Evolutionary conservation across 495 filamentous ascomycete genomes (phyloP), one percentile per base, ranked within the genome.

Genomic region (Talaromyces borbonicus): DNA sequence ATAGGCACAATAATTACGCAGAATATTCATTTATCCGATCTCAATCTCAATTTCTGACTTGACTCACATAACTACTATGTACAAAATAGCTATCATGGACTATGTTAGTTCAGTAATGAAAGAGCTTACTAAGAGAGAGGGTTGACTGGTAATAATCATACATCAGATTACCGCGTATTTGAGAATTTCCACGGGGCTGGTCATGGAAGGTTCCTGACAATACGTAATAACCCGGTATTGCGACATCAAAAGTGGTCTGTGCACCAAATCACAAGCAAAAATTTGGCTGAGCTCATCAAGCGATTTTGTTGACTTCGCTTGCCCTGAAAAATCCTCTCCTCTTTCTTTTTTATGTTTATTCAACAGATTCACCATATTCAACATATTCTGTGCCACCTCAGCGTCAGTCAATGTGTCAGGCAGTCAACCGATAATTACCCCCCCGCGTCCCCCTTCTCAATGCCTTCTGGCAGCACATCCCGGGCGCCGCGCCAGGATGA

Each of bases 381-480:
- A n/a, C n/a, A n/a, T n/a, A n/a, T n/a, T n/a, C n/a, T n/a, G n/a
- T n/a, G n/a, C n/a, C n/a, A n/a, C n/a, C n/a, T n/a, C n/a, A n/a
- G n/a, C n/a, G n/a, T n/a, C n/a, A n/a, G n/a, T n/a, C 23, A 7
- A 29, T 27, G 25, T 47, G 49, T 48, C 39, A 35, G 43, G 51
- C 48, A 38, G n/a, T 38, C 35, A 15, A 16, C 6, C 19, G 35
- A 20, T 38, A 20, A 38, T 6, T 12, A n/a, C 3, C 3, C 4
- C 14, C 22, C 15, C 5, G 33, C 5, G 22, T 25, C 49, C 52
- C 47, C 49, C 51, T 49, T 50, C 55, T 65, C 56, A 50, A 71
- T 71, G 66, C 61, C 67, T 58, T 55, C 59, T 52, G 61, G 62
- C 59, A 58, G 59, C 56, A 64, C 63, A 66, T 69, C 66, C 63